A percentile compares a stretch with the other conserved stretches of the same genome.
phyloP scores from a whole-genome alignment of 1,284 basidiomycete genomes.

The Pseudozyma thailandica region DNA sequence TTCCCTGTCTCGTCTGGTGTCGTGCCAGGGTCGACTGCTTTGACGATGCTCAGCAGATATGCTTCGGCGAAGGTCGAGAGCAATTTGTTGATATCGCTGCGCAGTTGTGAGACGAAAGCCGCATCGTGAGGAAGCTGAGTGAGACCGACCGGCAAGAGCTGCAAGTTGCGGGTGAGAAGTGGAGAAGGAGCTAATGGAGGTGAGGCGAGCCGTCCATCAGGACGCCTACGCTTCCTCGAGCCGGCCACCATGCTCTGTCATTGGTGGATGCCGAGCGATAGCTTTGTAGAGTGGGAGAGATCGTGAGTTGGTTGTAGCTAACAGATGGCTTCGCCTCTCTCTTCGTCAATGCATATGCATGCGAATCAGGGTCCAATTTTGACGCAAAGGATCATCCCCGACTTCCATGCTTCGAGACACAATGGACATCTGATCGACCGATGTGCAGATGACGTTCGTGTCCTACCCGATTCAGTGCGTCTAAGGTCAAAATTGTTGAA shows the following conservation, averaged over 20 bases:
- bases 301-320: too few relatives aligned
- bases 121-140: conserved; percentile 37
- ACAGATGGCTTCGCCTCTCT: too few relatives aligned
- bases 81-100: conserved; percentile 27
- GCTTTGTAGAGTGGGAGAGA: not conserved
- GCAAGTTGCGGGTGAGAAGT: conserved; percentile 33
- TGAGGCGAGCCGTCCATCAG: conserved; percentile 28
- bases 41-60: conserved; percentile 4
- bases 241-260: conserved; percentile 20
- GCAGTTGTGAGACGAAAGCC: conserved; percentile 22
- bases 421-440: too few relatives aligned
- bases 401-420: too few relatives aligned
- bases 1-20: not conserved
- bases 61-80: conserved; percentile 27
- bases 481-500: too few relatives aligned
- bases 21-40: too few relatives aligned
- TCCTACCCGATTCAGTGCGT: not conserved
- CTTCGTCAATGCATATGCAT: too few relatives aligned
- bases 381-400: too few relatives aligned
- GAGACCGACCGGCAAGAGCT: conserved; percentile 37
- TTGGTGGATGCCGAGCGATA: not conserved
- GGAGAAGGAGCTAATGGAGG: conserved; percentile 37
- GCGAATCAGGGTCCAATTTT: conserved; percentile 2
- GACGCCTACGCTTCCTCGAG: conserved; percentile 42
- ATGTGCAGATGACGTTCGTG: not conserved